Evolutionary conservation across 768 basidiomycete genomes (phyloP).

Genomic region (Boletus rufocinnamomeus): DNA sequence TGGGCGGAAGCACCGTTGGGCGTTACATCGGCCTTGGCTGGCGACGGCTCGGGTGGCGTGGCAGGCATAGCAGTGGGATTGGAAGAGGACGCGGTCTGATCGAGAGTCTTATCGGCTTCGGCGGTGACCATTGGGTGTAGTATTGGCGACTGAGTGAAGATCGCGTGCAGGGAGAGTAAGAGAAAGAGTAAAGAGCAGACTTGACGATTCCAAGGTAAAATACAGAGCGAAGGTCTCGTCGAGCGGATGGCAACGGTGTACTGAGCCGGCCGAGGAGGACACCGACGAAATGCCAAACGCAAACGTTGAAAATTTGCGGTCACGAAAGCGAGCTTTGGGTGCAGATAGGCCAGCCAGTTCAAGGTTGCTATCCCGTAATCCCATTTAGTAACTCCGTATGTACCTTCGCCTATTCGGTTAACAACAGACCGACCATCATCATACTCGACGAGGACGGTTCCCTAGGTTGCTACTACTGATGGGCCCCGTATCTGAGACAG

Average conservation of each 20-base stretch:
- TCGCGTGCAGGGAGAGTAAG: constrained; percentile 9
- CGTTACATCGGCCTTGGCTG: constrained; percentile 11
- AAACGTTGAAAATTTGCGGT: constrained; percentile 31
- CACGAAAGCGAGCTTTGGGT: constrained; percentile 23
- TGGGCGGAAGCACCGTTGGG: constrained; percentile 16
- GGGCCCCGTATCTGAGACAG: constrained; percentile 2
- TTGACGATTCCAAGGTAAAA: constrained; percentile 16
- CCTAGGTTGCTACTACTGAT: neutral
- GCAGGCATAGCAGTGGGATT: constrained; percentile 1
- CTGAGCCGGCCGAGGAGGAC: constrained; percentile 16
- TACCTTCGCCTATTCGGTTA: constrained; percentile 23
- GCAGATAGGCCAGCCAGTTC: constrained; percentile 21
- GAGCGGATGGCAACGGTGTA: constrained; percentile 8
- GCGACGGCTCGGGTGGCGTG: constrained; percentile 7
- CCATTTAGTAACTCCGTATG: constrained; percentile 24
- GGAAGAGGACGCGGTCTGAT: constrained; percentile 22
- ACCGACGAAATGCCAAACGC: constrained; percentile 17
- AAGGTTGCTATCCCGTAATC: constrained; percentile 27
- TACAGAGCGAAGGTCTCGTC: constrained; percentile 22
- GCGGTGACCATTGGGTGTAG: constrained; percentile 24
- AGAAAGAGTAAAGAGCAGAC: constrained; percentile 1
- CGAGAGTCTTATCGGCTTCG: constrained; percentile 29
- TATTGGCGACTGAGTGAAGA: constrained; percentile 8
- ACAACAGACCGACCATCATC: neutral
- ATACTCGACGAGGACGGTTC: neutral